phyloP scores from a whole-genome alignment of 441 rosid species.

The Populus hybrid region DNA sequence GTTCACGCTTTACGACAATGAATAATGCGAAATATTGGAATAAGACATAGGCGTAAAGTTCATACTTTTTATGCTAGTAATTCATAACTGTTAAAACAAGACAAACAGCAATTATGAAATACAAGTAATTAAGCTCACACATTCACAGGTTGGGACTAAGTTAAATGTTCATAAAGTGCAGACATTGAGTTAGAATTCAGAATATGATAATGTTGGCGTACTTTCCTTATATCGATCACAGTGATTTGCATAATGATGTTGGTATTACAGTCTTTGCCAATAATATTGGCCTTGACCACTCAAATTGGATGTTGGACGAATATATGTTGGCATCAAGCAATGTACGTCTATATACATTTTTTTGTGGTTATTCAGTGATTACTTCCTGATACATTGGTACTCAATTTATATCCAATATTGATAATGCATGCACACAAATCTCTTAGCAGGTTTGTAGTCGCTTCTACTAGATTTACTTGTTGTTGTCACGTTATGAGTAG shows the following conservation, averaged over 20 bases:
- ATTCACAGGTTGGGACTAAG: neutral
- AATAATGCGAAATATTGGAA: neutral
- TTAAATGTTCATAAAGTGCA: neutral
- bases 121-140: neutral
- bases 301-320: neutral
- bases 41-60: neutral
- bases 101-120: neutral
- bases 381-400: neutral
- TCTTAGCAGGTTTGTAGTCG: neutral
- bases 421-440: neutral
- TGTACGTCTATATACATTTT: neutral
- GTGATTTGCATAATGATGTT: neutral
- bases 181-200: neutral
- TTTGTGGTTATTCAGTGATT: neutral
- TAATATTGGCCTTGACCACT: neutral
- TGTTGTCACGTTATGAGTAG: neutral
- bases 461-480: neutral
- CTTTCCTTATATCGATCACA: neutral
- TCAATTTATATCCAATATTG: no score
- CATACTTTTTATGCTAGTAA: neutral
- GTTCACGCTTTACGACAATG: neutral
- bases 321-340: neutral
- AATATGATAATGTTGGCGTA: neutral
- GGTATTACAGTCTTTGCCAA: neutral
- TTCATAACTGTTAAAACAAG: neutral